A percentile compares a stretch with the other conserved stretches of the same genome.
These are phyloP conservation scores for Orobanche coerulescens DNA, from an alignment of 257 asterid genomes.

Conservation along the genomic window DNA sequence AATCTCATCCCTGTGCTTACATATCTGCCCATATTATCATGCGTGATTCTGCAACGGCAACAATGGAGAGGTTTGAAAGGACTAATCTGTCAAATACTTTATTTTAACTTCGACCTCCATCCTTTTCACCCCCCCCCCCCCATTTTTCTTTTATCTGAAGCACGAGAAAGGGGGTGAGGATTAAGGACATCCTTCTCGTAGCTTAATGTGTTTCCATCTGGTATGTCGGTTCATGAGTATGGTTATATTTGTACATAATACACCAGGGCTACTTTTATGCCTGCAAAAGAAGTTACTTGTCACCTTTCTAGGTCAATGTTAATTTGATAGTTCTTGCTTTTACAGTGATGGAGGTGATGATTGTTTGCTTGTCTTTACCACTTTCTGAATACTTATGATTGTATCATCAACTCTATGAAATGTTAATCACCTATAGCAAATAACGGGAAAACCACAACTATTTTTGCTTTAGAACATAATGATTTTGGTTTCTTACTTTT, in stretches of 20 bases:
- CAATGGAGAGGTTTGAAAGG: neutral
- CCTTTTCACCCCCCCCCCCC: no score
- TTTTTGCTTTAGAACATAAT: slow-evolving; percentile 5
- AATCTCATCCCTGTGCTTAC: neutral
- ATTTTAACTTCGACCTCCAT: neutral
- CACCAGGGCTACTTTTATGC: neutral
- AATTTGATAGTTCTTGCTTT: neutral
- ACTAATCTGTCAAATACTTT: neutral
- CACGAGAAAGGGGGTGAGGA: no score
- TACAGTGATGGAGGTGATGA: neutral
- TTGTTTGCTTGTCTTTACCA: neutral
- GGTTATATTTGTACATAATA: neutral
- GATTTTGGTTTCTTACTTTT: neutral
- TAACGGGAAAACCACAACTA: slow-evolving; percentile 3
- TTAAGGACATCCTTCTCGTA: neutral
- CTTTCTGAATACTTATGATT: neutral
- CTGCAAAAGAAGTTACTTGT: neutral
- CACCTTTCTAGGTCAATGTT: neutral
- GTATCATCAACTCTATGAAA: neutral
- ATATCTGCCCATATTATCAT: neutral
- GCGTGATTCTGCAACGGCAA: neutral
- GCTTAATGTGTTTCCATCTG: neutral
- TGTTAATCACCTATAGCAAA: neutral
- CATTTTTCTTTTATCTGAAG: no score
- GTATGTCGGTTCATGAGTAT: neutral